These are phyloP conservation scores for Globisporangium mamillatum DNA, from an alignment of 352 stramenopile species.

Conservation along the genomic window DNA sequence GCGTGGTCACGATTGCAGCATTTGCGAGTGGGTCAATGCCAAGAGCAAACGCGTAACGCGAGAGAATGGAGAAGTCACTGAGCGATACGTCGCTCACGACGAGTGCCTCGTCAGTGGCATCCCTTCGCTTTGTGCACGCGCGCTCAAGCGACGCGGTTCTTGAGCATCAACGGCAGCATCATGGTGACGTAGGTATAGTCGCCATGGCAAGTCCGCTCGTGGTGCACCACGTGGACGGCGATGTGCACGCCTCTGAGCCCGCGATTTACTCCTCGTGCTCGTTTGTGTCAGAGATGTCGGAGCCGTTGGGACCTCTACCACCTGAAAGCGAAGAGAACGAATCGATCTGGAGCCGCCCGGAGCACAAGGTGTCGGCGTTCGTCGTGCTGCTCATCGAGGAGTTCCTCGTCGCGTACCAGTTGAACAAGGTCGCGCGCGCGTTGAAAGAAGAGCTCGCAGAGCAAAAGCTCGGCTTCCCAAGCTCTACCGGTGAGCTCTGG, in stretches of 20 bases:
- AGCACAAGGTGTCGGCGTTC: slow-evolving; percentile 28
- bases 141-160: not conserved
- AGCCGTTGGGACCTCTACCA: not conserved
- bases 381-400: slow-evolving; percentile 57
- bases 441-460: slow-evolving; percentile 43
- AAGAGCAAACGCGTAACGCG: too few species aligned
- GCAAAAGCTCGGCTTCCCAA: slow-evolving; percentile 21
- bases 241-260: not conserved
- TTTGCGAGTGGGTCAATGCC: too few species aligned
- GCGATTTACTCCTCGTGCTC: not conserved
- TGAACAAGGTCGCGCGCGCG: slow-evolving; percentile 28
- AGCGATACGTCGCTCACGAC: not conserved
- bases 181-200: not conserved
- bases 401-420: slow-evolving; percentile 42
- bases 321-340: not conserved
- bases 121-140: not conserved
- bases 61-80: slow-evolving; percentile 5
- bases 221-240: not conserved
- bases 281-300: not conserved
- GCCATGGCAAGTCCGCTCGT: not conserved
- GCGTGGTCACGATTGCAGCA: too few species aligned
- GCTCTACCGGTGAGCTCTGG: slow-evolving; percentile 36
- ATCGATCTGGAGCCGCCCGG: slow-evolving; percentile 8
- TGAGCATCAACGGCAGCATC: not conserved
- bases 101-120: not conserved